Conservation (phyloP, 148 eudicot genomes). For the Vaccinium macrocarpon region DNA sequence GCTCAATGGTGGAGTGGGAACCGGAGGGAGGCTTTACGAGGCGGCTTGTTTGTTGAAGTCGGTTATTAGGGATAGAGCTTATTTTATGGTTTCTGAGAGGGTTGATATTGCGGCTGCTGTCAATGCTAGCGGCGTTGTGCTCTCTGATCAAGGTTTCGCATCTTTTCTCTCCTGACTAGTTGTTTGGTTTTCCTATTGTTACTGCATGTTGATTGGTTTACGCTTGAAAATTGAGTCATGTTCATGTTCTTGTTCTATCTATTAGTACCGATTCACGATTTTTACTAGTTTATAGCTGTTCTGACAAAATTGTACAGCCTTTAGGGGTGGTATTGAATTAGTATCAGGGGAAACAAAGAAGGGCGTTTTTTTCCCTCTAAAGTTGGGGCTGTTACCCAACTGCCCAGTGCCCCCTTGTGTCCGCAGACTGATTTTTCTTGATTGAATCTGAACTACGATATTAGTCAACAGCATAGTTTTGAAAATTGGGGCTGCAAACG, state of each 20-base stretch:
- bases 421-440: not conserved
- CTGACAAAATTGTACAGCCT: not conserved
- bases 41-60: conserved; percentile 83
- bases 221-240: not conserved
- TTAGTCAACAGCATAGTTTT: not conserved
- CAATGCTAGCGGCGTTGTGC: conserved; percentile 78
- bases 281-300: not conserved
- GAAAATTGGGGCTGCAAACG: too few species aligned
- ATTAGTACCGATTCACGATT: not conserved
- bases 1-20: conserved; percentile 45
- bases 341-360: not conserved
- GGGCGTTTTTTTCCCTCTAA: not conserved
- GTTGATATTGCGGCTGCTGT: conserved; percentile 95
- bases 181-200: not conserved
- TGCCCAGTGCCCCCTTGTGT: not conserved
- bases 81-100: conserved; percentile 70
- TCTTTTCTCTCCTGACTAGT: not conserved
- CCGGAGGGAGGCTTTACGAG: conserved; percentile 74
- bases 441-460: not conserved
- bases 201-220: not conserved
- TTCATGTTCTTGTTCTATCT: not conserved
- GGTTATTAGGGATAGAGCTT: conserved; percentile 78
- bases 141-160: conserved; percentile 77
- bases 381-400: not conserved
- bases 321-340: not conserved